Evolutionary conservation across 176 grass and related monocot genomes (phyloP), one percentile per base, ranked within the genome.

Genomic region (Paspalum vaginatum): DNA sequence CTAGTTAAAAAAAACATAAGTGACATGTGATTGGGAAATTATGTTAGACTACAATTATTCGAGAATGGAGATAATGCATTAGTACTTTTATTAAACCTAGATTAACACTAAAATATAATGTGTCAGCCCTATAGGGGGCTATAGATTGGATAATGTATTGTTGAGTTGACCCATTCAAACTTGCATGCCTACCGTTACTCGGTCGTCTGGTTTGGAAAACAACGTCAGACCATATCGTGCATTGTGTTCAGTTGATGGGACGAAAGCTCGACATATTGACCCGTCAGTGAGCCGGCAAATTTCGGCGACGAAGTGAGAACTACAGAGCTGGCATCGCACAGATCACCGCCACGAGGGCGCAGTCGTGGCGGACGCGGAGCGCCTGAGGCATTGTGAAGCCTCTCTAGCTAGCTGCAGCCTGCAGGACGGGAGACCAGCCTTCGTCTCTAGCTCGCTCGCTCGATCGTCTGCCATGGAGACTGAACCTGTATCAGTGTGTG

Each of bases 401-500:
- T 24, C 46, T 16, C 56, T 55, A 13, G 11, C 75, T 76, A 13
- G 37, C 62, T 17, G 37, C 37, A 42, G 45, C 5, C 32, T 32
- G 32, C 32, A 0, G 20, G 2, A 56, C 17, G 69, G 38, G 81
- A 84, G 76, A 77, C 57, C 60, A 45, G 62, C 25, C 76, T 64
- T 60, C 81, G 16, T 50, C 75, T 26, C 21, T n/a, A n/a, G n/a
- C n/a, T n/a, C n/a, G n/a, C 60, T 59, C 7, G 37, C 11, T 16
- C 40, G 14, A 6, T 7, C 27, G 22, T 14, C 68, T 83, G 81
- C 58, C 22, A 74, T 68, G 68, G 76, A 40, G 13, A 10, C 52
- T 44, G 68, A 75, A 46, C 87, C 78, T 22, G 44, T 20, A 45
- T n/a, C 63, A 76, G 81, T 89, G 12, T 81, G 80, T 61, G 32